Base-by-base conservation (phyloP, 2,329 filamentous ascomycete genomes). In the Monosporascus sp. region DNA sequence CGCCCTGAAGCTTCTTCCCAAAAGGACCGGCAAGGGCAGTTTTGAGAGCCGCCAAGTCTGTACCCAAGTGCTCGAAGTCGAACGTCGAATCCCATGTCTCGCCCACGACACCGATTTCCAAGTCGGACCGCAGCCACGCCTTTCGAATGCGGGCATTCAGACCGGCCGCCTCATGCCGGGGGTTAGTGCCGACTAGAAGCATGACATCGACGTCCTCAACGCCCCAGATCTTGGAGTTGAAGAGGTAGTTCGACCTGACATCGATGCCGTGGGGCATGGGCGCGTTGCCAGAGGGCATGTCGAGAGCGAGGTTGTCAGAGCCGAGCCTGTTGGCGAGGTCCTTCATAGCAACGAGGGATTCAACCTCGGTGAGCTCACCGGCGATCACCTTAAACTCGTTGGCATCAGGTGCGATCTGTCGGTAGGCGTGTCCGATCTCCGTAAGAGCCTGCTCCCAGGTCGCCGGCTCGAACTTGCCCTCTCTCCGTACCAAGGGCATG, bases 321-420 rank as follows among this genome's bases (percentile, higher is more conserved):
- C 91, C 91, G 58, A 99, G 88, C 74, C 87, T 93, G 81, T 99
- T 99, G 65, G 91, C 90, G 60, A 99, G 80, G 66, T 99, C 94
- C 80, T 99, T 99, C 78, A 96, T 90, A 52, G 93, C 93, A 57
- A 97, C 93, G 60, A 99, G 79, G 20, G 92, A 89, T 76, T 99
- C 94, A 7, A 90, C 88, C 71, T 99, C 94, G 49, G 89, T 87
- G 48, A 99, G 82, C 65, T 93, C 90, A 65, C 94, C 94, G 62
- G 93, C 90, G 68, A 99, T 84, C 36, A 86, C 88, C 81, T 97
- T 97, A 79, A 99, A 94, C 73, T 99, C 94, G 69, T 99, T 90
- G 54, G 85, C 90, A 76, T 90, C 87, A 41, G 90, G 90, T 59
- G 87, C 85, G 55, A 95, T 80, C 65, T 85, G 83, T 71, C 88